Conservation (phyloP, 1,139 yeast genomes). For the Spathaspora jeffriesii region DNA sequence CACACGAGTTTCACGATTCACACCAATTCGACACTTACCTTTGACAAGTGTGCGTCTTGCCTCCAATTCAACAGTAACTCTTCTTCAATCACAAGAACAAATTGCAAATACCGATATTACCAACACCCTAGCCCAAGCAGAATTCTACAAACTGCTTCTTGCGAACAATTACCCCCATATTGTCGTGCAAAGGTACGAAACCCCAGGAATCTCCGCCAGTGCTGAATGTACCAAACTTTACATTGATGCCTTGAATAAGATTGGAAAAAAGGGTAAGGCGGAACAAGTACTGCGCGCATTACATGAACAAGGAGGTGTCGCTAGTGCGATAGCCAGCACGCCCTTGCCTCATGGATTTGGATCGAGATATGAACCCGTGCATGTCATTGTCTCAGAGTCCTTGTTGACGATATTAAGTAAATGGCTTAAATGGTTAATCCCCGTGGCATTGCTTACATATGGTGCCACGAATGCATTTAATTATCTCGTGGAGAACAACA, state of each 20-base stretch:
- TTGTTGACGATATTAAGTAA: slow-evolving; percentile 74
- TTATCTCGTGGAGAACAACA: slow-evolving; percentile 81
- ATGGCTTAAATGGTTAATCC: slow-evolving; percentile 90
- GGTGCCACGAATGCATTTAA: slow-evolving; percentile 77
- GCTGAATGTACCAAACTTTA: slow-evolving; percentile 78
- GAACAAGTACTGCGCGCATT: slow-evolving; percentile 49
- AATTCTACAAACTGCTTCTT: slow-evolving; percentile 72
- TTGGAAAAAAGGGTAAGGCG: slow-evolving; percentile 81
- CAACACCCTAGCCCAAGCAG: slow-evolving; percentile 75
- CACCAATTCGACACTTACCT: too few species aligned
- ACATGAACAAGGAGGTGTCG: slow-evolving; percentile 2
- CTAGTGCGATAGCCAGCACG: slow-evolving; percentile 16
- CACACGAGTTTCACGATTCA: too few species aligned
- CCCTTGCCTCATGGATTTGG: slow-evolving; percentile 43
- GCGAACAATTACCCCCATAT: slow-evolving; percentile 88
- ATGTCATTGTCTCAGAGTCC: slow-evolving; percentile 87
- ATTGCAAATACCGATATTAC: slow-evolving; percentile 73
- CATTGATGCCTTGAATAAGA: slow-evolving; percentile 73
- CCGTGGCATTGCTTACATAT: slow-evolving; percentile 71
- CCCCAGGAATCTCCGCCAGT: slow-evolving; percentile 84
- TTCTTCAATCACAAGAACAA: slow-evolving; percentile 74
- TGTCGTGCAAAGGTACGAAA: slow-evolving; percentile 88
- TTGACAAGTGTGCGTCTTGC: slow-evolving; percentile 7
- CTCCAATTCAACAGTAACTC: slow-evolving; percentile 23
- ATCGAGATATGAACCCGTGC: slow-evolving; percentile 72